phyloP scores from a whole-genome alignment of 2,329 filamentous ascomycete species.

The Aspergillus floridensis region DNA sequence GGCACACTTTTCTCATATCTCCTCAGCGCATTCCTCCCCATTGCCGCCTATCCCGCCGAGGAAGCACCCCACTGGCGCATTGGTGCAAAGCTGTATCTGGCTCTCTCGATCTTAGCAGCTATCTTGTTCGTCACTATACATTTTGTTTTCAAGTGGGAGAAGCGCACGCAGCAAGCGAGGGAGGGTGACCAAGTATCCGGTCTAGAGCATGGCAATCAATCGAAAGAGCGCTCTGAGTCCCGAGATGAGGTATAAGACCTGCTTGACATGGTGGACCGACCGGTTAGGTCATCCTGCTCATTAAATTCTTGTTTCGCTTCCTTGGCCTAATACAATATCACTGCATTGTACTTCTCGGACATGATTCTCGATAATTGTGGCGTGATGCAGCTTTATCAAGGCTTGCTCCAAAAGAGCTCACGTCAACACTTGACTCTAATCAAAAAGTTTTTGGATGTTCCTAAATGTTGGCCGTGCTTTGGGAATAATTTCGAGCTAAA shows the following conservation, averaged over 20 bases:
- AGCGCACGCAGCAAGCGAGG: background rate
- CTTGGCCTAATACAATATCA: too few species aligned
- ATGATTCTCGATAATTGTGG: too few species aligned
- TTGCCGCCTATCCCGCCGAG: conserved; percentile 6
- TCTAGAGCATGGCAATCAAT: background rate
- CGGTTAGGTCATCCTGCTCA: background rate
- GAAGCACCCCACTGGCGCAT: conserved; percentile 12
- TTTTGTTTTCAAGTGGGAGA: conserved; percentile 4
- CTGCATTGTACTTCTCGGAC: too few species aligned
- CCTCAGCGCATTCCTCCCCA: conserved; percentile 7
- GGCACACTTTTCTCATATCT: conserved; percentile 8
- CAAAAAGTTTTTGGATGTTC: too few species aligned
- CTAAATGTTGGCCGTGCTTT: too few species aligned
- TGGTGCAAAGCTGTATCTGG: conserved; percentile 8
- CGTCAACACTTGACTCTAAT: too few species aligned
- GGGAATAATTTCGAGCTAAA: too few species aligned
- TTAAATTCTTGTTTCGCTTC: too few species aligned
- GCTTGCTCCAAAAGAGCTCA: too few species aligned
- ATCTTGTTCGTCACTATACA: conserved; percentile 2
- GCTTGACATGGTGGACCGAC: background rate
- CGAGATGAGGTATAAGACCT: background rate
- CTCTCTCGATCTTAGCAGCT: background rate
- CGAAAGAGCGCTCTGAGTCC: background rate
- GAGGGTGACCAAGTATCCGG: background rate
- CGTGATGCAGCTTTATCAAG: too few species aligned